Conservation (phyloP, 305 asterid genomes). For the Lippia alba region DNA sequence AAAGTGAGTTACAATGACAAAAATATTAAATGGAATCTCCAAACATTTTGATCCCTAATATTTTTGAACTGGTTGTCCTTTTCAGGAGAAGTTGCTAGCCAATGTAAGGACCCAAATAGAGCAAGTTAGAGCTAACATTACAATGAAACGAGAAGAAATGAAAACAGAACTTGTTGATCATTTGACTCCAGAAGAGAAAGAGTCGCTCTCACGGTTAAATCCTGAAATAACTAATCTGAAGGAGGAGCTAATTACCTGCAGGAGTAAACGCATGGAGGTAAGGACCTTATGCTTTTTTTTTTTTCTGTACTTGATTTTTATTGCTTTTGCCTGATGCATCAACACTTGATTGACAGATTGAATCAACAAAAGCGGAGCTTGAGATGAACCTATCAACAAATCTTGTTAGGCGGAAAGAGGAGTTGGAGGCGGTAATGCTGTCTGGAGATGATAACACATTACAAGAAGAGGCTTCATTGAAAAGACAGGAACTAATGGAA, state of each 20-base stretch:
- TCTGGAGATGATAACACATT: slow-evolving; percentile 74
- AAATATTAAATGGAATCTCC: slow-evolving; percentile 23
- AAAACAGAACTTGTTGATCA: slow-evolving; percentile 99
- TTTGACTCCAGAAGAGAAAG: slow-evolving; percentile 90
- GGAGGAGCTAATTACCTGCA: slow-evolving; percentile 74
- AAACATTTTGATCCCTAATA: slow-evolving; percentile 29
- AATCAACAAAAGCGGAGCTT: slow-evolving; percentile 92
- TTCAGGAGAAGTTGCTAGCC: slow-evolving; percentile 85
- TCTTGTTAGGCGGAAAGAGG: slow-evolving; percentile 93
- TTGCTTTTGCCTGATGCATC: slow-evolving; percentile 30
- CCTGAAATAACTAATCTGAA: slow-evolving; percentile 90
- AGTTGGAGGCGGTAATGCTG: slow-evolving; percentile 81
- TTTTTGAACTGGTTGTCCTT: slow-evolving; percentile 27
- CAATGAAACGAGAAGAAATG: slow-evolving; percentile 89
- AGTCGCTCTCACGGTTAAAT: slow-evolving; percentile 79
- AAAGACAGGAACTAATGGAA: slow-evolving; percentile 78
- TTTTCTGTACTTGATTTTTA: slow-evolving; percentile 15
- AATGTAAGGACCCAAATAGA: slow-evolving; percentile 85
- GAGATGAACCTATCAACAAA: slow-evolving; percentile 97
- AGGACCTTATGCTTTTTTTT: slow-evolving; percentile 34
- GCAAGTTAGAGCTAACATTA: slow-evolving; percentile 82
- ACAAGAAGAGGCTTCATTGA: slow-evolving; percentile 80
- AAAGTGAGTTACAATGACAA: slow-evolving; percentile 56
- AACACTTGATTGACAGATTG: slow-evolving; percentile 59
- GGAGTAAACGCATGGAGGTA: slow-evolving; percentile 92